Evolutionary conservation across 495 filamentous ascomycete genomes (phyloP), one percentile per base, ranked within the genome.

Genomic region (Penicillium chermesinum): DNA sequence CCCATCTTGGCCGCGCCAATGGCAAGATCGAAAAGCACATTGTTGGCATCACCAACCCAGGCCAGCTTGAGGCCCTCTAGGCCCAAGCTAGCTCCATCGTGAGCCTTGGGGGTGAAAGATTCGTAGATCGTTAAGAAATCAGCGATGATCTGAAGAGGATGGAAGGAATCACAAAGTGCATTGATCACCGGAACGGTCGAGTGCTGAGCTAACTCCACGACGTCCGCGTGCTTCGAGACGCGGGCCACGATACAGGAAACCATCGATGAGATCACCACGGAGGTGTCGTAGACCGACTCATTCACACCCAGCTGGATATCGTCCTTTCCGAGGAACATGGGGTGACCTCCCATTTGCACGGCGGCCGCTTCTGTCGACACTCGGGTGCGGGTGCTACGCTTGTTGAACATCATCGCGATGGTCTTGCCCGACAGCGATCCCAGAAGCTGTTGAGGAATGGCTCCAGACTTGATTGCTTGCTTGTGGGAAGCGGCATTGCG

Each of bases 241-340:
- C 93, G 87, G 35, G 89, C 91, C 4, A 98, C 86, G 62, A 96
- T 88, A 58, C 82, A 86, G 16, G 87, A 86, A 3, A 86, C 84
- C 93, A 98, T 98, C 45, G 85, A 89, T 7, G 88, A 95, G 46
- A 96, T 84, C 20, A 98, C 87, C 14, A 86, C 77, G 1, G 89
- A 81, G 4, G 91, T 95, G 61, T 98, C 93, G 60, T 85, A 82
- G 16, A 96, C 72, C 7, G 88, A 88, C 67, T 98, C 93, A 58
- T 98, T 98, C 49, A 95, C 93, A 19, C 91, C 91, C 21, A 97
- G 71, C 62, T 98, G 93, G 46, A 98, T 98, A 63, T 98, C 93
- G 38, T 91, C 85, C 62, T 88, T 89, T 40, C 89, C 88, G 35
- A 98, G 70, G 65, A 97, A 98, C 89, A 98, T 93, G 14, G 93